Evolutionary conservation across 495 filamentous ascomycete genomes (phyloP).

Genomic region (Talaromyces nanjingensis): DNA sequence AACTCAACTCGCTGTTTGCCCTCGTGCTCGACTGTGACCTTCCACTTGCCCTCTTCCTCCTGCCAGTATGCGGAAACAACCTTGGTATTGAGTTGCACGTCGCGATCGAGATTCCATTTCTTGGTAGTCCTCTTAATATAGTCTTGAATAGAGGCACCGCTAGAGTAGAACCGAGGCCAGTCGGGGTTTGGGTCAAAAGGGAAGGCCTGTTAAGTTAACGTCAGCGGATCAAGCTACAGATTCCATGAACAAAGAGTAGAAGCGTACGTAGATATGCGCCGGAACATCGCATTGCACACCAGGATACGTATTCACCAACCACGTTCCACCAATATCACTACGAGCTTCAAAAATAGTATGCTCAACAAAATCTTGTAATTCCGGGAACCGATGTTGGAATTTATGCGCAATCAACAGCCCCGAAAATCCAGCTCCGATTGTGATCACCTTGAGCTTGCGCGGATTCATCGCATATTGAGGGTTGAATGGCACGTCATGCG

Average conservation of each 20-base stretch:
- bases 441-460: slow-evolving; percentile 26
- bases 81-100: slow-evolving; percentile 33
- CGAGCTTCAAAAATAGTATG: slow-evolving; percentile 44
- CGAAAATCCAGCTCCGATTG: slow-evolving; percentile 47
- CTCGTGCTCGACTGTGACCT: slow-evolving; percentile 17
- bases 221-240: neutral
- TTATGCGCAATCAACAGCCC: slow-evolving; percentile 40
- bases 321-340: slow-evolving; percentile 40
- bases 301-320: slow-evolving; percentile 47
- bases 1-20: slow-evolving; percentile 26
- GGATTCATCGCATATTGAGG: slow-evolving; percentile 8
- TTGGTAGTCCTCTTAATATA: slow-evolving; percentile 47
- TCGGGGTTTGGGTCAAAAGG: slow-evolving; percentile 54
- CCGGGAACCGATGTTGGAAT: slow-evolving; percentile 20
- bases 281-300: slow-evolving; percentile 54
- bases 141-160: slow-evolving; percentile 49
- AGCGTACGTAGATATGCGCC: slow-evolving; percentile 30
- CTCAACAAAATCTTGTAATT: slow-evolving; percentile 37
- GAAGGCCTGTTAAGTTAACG: slow-evolving; percentile 21
- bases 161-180: slow-evolving; percentile 52
- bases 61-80: slow-evolving; percentile 45
- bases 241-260: neutral
- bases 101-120: slow-evolving; percentile 47
- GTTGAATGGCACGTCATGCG: too few relatives aligned
- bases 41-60: slow-evolving; percentile 27